A percentile compares a stretch with the other conserved stretches of the same genome.
phyloP scores from a whole-genome alignment of 1,284 basidiomycete genomes.

The Ustilago cynodontis region DNA sequence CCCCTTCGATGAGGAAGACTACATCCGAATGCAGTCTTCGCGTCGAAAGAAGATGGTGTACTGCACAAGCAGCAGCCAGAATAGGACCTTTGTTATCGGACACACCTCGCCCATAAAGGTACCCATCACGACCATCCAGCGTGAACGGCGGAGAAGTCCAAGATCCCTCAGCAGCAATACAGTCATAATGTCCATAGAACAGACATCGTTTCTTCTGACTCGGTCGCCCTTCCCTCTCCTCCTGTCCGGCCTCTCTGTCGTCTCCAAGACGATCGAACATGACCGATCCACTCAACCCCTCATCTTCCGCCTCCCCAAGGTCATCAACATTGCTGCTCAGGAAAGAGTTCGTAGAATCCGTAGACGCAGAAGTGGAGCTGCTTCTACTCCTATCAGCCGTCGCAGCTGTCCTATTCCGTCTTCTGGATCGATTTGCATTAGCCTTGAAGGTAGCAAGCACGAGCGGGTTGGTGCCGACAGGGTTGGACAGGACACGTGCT shows the following conservation, averaged over 20 bases:
- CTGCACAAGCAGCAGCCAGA: conserved; percentile 89
- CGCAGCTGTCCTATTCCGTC: conserved; percentile 20
- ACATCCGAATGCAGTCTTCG: conserved; percentile 86
- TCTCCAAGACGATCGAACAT: conserved; percentile 43
- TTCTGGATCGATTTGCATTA: conserved; percentile 30
- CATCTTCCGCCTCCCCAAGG: conserved; percentile 11
- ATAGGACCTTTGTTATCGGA: conserved; percentile 87
- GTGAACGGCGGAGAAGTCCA: conserved; percentile 90
- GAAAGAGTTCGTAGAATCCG: conserved; percentile 22
- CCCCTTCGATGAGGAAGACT: conserved; percentile 92
- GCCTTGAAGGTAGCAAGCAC: conserved; percentile 63
- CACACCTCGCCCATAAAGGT: conserved; percentile 91
- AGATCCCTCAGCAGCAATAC: conserved; percentile 56
- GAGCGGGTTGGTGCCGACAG: conserved; percentile 55
- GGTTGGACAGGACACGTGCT: conserved; percentile 55
- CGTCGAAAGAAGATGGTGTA: conserved; percentile 80
- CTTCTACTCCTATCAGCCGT: conserved; percentile 23
- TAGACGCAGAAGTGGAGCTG: conserved; percentile 25
- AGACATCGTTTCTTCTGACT: conserved; percentile 47
- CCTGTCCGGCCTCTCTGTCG: not conserved
- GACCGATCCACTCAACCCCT: conserved; percentile 33
- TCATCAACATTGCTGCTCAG: conserved; percentile 10
- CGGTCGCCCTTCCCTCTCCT: conserved; percentile 14
- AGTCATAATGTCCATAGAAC: conserved; percentile 68
- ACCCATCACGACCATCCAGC: conserved; percentile 86